Evolutionary conservation across 345 rosid genomes (phyloP), one percentile per base, ranked within the genome.

Genomic region (Theobroma cacao): DNA sequence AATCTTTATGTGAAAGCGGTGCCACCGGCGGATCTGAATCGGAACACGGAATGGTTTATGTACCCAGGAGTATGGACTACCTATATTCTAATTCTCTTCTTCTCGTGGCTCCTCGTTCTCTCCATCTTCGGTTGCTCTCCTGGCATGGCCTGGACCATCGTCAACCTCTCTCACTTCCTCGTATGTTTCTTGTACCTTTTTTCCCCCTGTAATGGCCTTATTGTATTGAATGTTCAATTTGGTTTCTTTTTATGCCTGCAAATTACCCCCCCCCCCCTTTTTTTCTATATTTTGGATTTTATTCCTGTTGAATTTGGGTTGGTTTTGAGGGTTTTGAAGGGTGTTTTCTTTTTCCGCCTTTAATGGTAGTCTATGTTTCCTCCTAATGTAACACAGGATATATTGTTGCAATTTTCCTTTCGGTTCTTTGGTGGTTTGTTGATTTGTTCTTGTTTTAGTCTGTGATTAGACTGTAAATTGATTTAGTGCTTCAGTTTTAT

Each of bases 51-150:
- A 81, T 91, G 94, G 95, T 93, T 93, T 80, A 89, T 80, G 91
- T 91, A 93, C 77, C 97, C 94, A 14, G 96, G 94, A 30, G 96
- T 91, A 0, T 93, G 98, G 98, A 91, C 94, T 1, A 83, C 93
- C 34, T 93, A 91, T 68, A 87, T 93, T 40, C 87, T 89, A 26
- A 85, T 93, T 48, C 83, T 93, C 70, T 93, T 93, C 89, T 91
- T 91, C 66, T 80, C 84, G 1, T 91, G 98, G 96, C 89, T 93
- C 18, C 52, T 87, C 53, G 91, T 91, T 66, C 89, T 91, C 80
- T 90, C 93, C 45, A 40, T 93, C 77, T 87, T 84, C 43, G 87
- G 87, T 67, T 93, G 96, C 81, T 87, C 94, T 24, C 88, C 96
- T 68, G 94, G 96, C 72, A 88, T 85, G 92, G 96, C 93, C 38